Base-by-base conservation (phyloP, 75 land plant species). In the Isoetes taiwanensis region DNA sequence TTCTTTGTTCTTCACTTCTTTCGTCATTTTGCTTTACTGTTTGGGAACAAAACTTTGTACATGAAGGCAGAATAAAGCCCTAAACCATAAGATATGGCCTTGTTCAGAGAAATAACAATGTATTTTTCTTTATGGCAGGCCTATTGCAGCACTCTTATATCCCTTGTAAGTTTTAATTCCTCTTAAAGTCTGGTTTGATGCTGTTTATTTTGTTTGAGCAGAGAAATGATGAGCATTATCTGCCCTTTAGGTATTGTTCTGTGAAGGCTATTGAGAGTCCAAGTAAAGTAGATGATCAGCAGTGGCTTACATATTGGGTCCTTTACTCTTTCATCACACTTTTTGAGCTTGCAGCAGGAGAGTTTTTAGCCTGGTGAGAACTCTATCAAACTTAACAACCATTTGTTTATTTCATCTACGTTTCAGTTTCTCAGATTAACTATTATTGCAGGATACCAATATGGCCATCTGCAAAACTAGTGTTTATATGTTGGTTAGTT, bases 291-390 rank as follows among this genome's bases (percentile, higher is more conserved):
- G 90, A 81, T 57, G 90, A 81, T 58, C 75, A 80, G 65, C 90
- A 85, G 54, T 85, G 90, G 90, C 72, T 85, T 2, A 75, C 90
- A 2, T 85, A 85, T 38, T 85, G 90, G 90, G 83, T 85, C 9
- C 24, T 85, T 3, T 85, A 85, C 69, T 88, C 95, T 0, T 60
- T 85, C 55, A 61, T 85, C n/a, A 70, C 85, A 21, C 77, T 85
- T 30, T 20, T 73, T 23, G 90, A 85, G 68, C 72, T 80, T 72
- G 58, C 74, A 0, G 41, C 60, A 29, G 68, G 65, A 52, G 61
- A 78, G 0, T 0, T 78, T 2, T 33, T 85, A 11, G 41, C 56
- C 31, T 73, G 78, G 90, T 84, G 66, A 75, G 2, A 19, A 34
- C 3, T 24, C n/a, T n/a, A n/a, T n/a, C n/a, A n/a, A n/a, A n/a